Evolutionary conservation across 352 stramenopile species (phyloP).

Genomic region (Globisporangium perplexum): DNA sequence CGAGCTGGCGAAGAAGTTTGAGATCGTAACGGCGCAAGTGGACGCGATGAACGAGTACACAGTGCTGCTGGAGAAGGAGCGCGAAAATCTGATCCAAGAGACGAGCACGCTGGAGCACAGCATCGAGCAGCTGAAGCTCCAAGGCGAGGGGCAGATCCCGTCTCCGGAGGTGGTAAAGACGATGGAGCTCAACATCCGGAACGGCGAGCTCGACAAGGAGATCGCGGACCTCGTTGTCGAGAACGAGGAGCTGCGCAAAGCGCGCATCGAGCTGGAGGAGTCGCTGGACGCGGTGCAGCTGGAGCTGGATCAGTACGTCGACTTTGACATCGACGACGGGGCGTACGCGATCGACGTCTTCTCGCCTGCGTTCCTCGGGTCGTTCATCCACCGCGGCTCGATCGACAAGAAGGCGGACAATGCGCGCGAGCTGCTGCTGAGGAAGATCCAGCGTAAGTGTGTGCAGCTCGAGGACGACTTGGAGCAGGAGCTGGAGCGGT

Average conservation of each 20-base stretch:
- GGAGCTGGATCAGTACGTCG: conserved; percentile 56
- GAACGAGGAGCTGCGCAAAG: conserved; percentile 56
- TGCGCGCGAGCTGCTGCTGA: conserved; percentile 47
- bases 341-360: conserved; percentile 63
- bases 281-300: conserved; percentile 51
- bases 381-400: conserved; percentile 48
- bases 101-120: conserved; percentile 39
- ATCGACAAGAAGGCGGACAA: conserved; percentile 59
- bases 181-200: conserved; percentile 42
- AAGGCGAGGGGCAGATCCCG: conserved; percentile 48
- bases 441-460: conserved; percentile 45
- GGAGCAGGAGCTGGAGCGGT: conserved; percentile 47
- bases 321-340: conserved; percentile 42
- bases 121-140: conserved; percentile 57
- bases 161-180: conserved; percentile 61
- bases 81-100: conserved; percentile 49
- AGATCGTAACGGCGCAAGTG: conserved; percentile 43
- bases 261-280: conserved; percentile 45
- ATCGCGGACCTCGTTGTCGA: conserved; percentile 65
- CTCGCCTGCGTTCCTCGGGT: conserved; percentile 56
- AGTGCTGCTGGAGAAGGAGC: conserved; percentile 50
- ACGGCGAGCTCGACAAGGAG: conserved; percentile 58
- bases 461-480: conserved; percentile 57
- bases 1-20: conserved; percentile 52
- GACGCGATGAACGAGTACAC: conserved; percentile 36